Evolutionary conservation across 2,329 filamentous ascomycete genomes (phyloP).

Genomic region (Neocucurbitaria cava): DNA sequence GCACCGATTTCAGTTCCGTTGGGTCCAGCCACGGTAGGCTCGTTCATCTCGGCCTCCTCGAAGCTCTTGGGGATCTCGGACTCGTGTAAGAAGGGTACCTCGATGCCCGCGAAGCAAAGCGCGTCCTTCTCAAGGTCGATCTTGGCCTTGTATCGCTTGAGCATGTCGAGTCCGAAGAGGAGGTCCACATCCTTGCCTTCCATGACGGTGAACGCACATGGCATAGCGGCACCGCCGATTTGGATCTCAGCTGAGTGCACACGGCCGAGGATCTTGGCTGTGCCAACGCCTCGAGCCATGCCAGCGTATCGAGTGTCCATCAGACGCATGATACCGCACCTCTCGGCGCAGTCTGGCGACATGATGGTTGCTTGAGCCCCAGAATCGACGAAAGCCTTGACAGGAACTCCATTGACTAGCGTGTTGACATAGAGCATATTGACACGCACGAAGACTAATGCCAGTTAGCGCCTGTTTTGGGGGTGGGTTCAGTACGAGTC

Average conservation of each 20-base stretch:
- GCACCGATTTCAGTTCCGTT: slow-evolving; percentile 89
- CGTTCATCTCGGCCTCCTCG: slow-evolving; percentile 74
- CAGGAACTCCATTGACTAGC: slow-evolving; percentile 88
- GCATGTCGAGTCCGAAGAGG: slow-evolving; percentile 92
- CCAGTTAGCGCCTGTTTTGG: slow-evolving; percentile 18
- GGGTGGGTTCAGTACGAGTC: neutral
- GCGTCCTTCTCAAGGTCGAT: slow-evolving; percentile 87
- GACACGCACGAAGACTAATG: slow-evolving; percentile 85
- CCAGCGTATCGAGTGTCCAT: slow-evolving; percentile 92
- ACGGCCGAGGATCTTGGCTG: slow-evolving; percentile 90
- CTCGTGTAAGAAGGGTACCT: slow-evolving; percentile 89
- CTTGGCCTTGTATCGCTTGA: slow-evolving; percentile 91
- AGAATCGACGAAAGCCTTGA: slow-evolving; percentile 97
- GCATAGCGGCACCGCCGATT: slow-evolving; percentile 84
- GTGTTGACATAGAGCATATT: slow-evolving; percentile 97
- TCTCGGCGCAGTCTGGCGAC: slow-evolving; percentile 90
- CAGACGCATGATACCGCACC: slow-evolving; percentile 94
- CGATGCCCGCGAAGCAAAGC: slow-evolving; percentile 85
- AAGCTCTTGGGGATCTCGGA: slow-evolving; percentile 88
- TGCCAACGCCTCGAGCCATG: slow-evolving; percentile 91
- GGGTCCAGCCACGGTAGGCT: slow-evolving; percentile 84
- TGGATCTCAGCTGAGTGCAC: slow-evolving; percentile 96
- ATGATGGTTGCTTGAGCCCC: slow-evolving; percentile 98
- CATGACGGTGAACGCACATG: slow-evolving; percentile 99
- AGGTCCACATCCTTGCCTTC: slow-evolving; percentile 97